Conservation (phyloP, 768 basidiomycete genomes). For the Xerocomellus amylosporus region DNA sequence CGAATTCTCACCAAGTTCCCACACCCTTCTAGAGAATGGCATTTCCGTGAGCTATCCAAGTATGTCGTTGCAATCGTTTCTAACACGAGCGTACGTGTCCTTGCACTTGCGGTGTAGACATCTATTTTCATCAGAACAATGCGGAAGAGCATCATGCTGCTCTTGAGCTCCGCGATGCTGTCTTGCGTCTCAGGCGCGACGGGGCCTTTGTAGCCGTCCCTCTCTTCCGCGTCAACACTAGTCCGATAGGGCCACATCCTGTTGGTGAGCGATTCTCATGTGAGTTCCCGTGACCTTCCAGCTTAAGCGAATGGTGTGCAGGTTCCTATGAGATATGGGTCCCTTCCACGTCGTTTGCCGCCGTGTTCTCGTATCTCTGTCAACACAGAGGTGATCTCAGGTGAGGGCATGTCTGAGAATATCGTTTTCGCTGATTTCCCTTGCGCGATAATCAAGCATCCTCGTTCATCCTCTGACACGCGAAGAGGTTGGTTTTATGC, state of each 20-base stretch:
- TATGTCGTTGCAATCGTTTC: not conserved
- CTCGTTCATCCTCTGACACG: conserved; percentile 73
- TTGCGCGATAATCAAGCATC: conserved; percentile 43
- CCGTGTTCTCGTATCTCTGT: conserved; percentile 76
- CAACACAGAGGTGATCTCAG: conserved; percentile 66
- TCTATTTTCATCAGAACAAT: conserved; percentile 75
- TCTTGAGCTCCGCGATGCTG: conserved; percentile 65
- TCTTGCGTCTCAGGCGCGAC: conserved; percentile 65
- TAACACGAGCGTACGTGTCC: not conserved
- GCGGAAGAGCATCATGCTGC: conserved; percentile 60
- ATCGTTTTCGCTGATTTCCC: not conserved
- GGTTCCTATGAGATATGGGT: conserved; percentile 85
- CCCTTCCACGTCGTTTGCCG: conserved; percentile 67
- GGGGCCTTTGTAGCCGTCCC: conserved; percentile 82
- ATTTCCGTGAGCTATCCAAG: conserved; percentile 55
- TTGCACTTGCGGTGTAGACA: conserved; percentile 44
- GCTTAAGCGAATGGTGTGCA: conserved; percentile 20
- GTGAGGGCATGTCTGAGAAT: conserved; percentile 32
- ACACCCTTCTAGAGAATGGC: conserved; percentile 59
- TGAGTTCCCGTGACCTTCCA: not conserved
- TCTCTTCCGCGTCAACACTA: conserved; percentile 64
- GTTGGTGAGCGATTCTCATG: conserved; percentile 47
- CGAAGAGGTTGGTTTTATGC: conserved; percentile 50
- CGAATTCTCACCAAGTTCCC: not conserved
- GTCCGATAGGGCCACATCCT: conserved; percentile 73